Base-by-base conservation (phyloP, 2,329 filamentous ascomycete species). In the Fusarium nematophilum region DNA sequence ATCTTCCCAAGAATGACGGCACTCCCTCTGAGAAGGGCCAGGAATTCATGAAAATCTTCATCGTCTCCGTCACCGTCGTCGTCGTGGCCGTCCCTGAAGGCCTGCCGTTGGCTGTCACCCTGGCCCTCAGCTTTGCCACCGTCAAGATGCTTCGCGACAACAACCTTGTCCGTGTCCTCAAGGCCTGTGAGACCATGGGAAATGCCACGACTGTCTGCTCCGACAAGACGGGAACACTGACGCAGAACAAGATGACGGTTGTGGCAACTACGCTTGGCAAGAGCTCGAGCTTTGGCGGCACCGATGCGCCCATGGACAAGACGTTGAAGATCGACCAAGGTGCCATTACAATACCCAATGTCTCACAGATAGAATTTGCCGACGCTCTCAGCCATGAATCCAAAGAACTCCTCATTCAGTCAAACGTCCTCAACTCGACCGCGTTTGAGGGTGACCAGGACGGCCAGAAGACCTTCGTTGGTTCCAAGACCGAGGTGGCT, bases 191-290 rank as follows among this genome's bases (percentile, higher is more conserved):
- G 70, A 89, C 87, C 6, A 90, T 90, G 88, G 88, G 88, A 3
- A 90, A 90, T 65, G 86, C 86, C 3, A 88, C 86, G 1, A 90
- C 89, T 0, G 88, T 93, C 42, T 94, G 91, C 75, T 93, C 90
- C 2, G 91, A 92, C 51, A 76, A 76, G 60, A 76, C 74, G 3
- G 75, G 75, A 14, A 76, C 74, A 15, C 59, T 76, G 3, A 77
- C 75, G 0, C 87, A 90, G 53, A 90, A 90, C 68, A 88, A 88
- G 72, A 90, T 90, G 88, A 89, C 87, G 0, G 88, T 92, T 4
- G 89, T 92, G 39, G 86, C 89, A 34, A 88, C 88, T 26, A 86
- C 87, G 3, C 74, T 90, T 30, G 88, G 88, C 10, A 74, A 67
- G 43, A 38, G 70, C 21, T 68, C 67, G 18, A 74, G 69, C 50